These are phyloP conservation scores for Penicillium subrubescens DNA, from an alignment of 495 filamentous ascomycete genomes.

Conservation along the genomic window DNA sequence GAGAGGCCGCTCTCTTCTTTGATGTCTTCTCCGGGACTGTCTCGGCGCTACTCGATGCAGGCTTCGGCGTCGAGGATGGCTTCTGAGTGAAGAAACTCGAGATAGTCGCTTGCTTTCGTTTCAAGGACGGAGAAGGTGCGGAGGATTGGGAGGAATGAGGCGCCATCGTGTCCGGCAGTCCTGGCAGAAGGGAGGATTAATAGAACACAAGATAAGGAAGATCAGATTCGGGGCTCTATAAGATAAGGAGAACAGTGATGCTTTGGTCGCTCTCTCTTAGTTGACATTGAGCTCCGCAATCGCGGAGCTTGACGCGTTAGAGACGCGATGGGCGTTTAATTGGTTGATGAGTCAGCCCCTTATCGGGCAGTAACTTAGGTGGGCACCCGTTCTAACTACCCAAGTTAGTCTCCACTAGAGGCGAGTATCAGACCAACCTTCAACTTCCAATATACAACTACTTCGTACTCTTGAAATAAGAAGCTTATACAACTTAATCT, in stretches of 20 bases:
- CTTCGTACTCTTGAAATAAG: background rate
- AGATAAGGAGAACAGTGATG: background rate
- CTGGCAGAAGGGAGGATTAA: background rate
- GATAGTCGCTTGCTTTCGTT: conserved; percentile 75
- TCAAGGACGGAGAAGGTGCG: conserved; percentile 41
- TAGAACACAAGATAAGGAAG: background rate
- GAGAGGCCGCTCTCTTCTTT: conserved; percentile 19
- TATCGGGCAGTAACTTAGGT: conserved; percentile 7
- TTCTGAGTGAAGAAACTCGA: conserved; percentile 84
- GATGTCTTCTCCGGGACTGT: conserved; percentile 12
- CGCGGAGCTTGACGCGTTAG: conserved; percentile 16
- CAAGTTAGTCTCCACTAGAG: background rate
- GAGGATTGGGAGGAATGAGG: conserved; percentile 45
- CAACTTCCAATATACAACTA: background rate
- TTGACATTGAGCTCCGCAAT: conserved; percentile 9
- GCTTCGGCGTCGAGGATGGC: conserved; percentile 35
- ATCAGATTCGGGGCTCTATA: background rate
- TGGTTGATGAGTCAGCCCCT: conserved; percentile 26
- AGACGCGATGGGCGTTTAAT: conserved; percentile 30
- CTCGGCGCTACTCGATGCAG: conserved; percentile 15
- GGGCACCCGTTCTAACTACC: too few relatives aligned
- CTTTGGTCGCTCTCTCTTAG: background rate
- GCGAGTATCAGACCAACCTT: background rate
- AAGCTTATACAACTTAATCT: background rate
- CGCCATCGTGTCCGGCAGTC: conserved; percentile 27